Percentiles rank a stretch among this genome's conserved stretches.
Evolutionary conservation across 257 asterid species (phyloP).

Genomic region (Nicotiana knightiana): DNA sequence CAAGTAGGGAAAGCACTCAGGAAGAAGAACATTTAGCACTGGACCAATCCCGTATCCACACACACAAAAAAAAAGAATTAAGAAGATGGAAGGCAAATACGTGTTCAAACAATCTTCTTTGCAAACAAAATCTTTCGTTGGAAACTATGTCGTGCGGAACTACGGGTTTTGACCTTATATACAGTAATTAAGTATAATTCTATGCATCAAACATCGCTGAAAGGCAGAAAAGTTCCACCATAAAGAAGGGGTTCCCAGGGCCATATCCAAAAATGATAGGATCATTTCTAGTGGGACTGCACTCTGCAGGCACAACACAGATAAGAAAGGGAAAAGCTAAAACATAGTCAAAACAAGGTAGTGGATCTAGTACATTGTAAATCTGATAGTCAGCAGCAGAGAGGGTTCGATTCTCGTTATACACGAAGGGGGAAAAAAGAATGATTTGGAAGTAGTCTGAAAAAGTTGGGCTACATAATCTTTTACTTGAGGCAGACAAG

Average conservation of each 20-base stretch:
- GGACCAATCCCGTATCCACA: background rate
- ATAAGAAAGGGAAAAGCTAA: background rate
- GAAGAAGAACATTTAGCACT: background rate
- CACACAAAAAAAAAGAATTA: background rate
- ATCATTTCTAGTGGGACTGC: background rate
- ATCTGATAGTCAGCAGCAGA: background rate
- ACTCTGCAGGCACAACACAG: background rate
- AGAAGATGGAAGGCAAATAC: background rate
- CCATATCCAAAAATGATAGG: background rate
- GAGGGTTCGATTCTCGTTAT: background rate
- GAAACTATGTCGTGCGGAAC: background rate
- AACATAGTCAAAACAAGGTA: background rate
- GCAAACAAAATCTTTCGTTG: background rate
- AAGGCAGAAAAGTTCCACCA: background rate
- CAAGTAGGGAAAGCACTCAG: background rate
- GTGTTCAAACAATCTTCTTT: background rate
- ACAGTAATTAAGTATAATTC: background rate
- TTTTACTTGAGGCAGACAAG: conserved; percentile 2
- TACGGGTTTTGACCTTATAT: background rate
- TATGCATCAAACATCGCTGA: background rate
- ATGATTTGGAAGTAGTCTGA: background rate
- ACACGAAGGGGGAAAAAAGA: background rate
- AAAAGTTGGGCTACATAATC: background rate
- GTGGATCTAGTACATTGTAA: background rate
- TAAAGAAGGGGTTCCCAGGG: background rate